A percentile compares a stretch with the other conserved stretches of the same genome.
Conservation (phyloP, 2,329 filamentous ascomycete species). For the Biscogniauxia mediterranea region DNA sequence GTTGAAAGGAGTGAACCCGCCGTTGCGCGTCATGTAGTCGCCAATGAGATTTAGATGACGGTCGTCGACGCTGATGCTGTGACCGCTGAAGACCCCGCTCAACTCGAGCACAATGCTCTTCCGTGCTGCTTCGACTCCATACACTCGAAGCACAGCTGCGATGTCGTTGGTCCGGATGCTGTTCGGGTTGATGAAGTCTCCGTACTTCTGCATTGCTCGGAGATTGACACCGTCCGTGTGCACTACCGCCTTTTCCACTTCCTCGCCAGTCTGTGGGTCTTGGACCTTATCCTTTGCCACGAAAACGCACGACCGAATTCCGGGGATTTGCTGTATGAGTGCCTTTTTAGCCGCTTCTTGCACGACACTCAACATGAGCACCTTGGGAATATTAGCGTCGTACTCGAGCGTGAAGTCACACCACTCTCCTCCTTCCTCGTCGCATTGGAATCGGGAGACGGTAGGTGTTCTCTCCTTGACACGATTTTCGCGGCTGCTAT, state of each 20-base stretch:
- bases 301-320: conserved; percentile 70
- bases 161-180: conserved; percentile 91
- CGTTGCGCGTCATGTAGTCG: conserved; percentile 95
- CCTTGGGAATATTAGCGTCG: conserved; percentile 75
- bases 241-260: conserved; percentile 55
- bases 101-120: conserved; percentile 85
- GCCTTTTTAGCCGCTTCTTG: conserved; percentile 76
- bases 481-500: conserved; percentile 57
- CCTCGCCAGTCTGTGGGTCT: conserved; percentile 47
- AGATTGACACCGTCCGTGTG: conserved; percentile 86
- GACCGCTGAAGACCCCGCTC: conserved; percentile 78
- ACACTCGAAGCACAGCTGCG: conserved; percentile 75
- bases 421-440: conserved; percentile 69
- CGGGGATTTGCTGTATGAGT: conserved; percentile 82
- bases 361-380: conserved; percentile 89
- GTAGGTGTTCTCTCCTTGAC: conserved; percentile 64
- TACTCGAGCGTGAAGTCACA: conserved; percentile 85
- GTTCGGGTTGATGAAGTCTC: conserved; percentile 82
- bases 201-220: conserved; percentile 83
- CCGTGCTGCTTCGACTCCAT: conserved; percentile 92
- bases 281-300: conserved; percentile 57
- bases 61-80: conserved; percentile 89
- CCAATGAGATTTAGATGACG: conserved; percentile 94
- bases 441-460: conserved; percentile 76
- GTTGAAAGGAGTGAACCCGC: conserved; percentile 88